phyloP scores from a whole-genome alignment of 208 protist genomes.

The Trypanosoma mega region DNA sequence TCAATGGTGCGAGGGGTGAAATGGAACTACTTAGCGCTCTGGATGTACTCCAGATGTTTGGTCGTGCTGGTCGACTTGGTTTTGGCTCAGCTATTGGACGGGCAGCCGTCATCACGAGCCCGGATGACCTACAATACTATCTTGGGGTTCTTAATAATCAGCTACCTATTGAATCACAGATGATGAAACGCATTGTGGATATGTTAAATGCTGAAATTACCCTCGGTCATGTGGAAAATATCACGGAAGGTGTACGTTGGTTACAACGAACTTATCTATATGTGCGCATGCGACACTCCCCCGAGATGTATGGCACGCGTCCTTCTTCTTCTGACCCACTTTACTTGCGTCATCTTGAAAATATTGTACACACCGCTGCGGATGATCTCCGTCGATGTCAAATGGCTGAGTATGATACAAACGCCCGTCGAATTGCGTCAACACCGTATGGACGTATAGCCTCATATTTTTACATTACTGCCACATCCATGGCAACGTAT shows the following conservation, averaged over 20 bases:
- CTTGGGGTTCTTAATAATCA: conserved; percentile 98
- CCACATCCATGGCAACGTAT: conserved; percentile 95
- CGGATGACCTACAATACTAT: conserved; percentile 98
- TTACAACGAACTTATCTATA: conserved; percentile 98
- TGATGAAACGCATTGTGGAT: conserved; percentile 95
- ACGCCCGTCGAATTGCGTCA: conserved; percentile 78
- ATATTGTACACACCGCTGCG: conserved; percentile 95
- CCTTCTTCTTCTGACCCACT: conserved; percentile 84
- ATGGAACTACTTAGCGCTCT: conserved; percentile 96
- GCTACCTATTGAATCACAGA: conserved; percentile 99
- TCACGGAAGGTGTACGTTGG: conserved; percentile 96
- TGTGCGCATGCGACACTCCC: conserved; percentile 97
- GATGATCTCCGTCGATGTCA: conserved; percentile 85
- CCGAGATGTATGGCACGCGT: conserved; percentile 93
- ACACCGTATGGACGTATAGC: conserved; percentile 98
- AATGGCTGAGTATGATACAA: conserved; percentile 95
- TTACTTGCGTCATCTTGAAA: conserved; percentile 83
- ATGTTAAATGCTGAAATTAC: conserved; percentile 99
- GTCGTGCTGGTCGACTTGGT: conserved; percentile 97
- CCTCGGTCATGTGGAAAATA: conserved; percentile 93
- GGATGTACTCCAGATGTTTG: conserved; percentile 99
- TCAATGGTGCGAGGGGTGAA: conserved; percentile 95
- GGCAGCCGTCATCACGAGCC: conserved; percentile 97
- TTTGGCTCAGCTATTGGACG: conserved; percentile 94
- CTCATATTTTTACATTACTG: conserved; percentile 98